Base-by-base conservation (phyloP, 176 grass and related monocot species). In the Tillandsia fasciculata region DNA sequence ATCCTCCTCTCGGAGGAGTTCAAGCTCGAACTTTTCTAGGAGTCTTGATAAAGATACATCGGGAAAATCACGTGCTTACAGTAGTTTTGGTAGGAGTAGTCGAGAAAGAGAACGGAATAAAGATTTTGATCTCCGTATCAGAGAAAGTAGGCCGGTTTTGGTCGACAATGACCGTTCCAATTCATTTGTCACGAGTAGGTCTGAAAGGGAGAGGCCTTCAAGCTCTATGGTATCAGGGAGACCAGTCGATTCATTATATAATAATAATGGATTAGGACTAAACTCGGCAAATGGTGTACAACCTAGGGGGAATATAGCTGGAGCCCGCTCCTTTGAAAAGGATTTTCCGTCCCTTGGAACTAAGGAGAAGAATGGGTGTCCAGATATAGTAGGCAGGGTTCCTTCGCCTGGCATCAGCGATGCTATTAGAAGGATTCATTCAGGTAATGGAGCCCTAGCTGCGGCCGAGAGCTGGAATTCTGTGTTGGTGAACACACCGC, bases 271-370 rank as follows among this genome's bases (percentile, higher is more conserved):
- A 64, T 48, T 72, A 73, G 68, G 68, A 53, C 69, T 65, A 86
- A 69, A 24, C 73, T 48, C 11, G 65, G 83, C 76, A 72, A 85
- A 66, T 72, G 64, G 56, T 78, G 57, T 27, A 50, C 56, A 67
- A 69, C 73, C 76, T 74, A 73, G 50, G 74, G 53, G 11, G 24
- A 83, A 17, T 75, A 82, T 69, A 66, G 72, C 52, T 75, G 73
- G 49, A 65, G 67, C 27, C 57, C 52, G 76, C 61, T 57, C 70
- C 10, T 91, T 91, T 67, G 88, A 91, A 72, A 74, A 78, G 61
- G 85, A 92, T 24, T 92, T 92, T 49, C 89, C 89, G 7, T 78
- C 84, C 24, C 85, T 92, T 80, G 78, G 53, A 74, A 59, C 22
- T 18, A 79, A 92, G 28, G 82, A 82, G n/a, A 87, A 79, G 80